phyloP scores from a whole-genome alignment of 331 rosid genomes.

The Malus hybrid region DNA sequence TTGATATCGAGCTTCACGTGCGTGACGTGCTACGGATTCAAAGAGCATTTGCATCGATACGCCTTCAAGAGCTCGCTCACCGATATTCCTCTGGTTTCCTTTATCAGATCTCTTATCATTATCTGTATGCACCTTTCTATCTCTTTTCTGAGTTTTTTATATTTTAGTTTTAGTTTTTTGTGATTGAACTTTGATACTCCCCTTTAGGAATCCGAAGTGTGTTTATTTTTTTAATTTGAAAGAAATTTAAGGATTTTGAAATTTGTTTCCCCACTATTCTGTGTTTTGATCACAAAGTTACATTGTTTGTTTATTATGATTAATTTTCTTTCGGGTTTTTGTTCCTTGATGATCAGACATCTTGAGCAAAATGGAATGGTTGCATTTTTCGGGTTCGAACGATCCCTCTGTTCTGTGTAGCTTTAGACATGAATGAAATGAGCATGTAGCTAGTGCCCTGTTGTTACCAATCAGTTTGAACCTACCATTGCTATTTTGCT shows the following conservation, averaged over 20 bases:
- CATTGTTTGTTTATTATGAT: neutral
- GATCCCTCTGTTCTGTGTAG: no score
- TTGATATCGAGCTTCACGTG: constrained; percentile 89
- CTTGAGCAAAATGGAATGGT: neutral
- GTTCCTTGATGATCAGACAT: neutral
- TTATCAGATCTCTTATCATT: constrained; percentile 82
- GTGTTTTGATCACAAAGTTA: neutral
- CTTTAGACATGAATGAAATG: no score
- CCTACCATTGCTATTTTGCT: no score
- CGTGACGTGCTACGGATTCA: constrained; percentile 61
- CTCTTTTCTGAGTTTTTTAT: neutral
- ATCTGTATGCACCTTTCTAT: constrained; percentile 40
- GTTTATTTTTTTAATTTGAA: no score
- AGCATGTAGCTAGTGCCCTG: no score
- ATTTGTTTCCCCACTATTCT: no score
- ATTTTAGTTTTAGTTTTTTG: neutral
- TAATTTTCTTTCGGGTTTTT: neutral
- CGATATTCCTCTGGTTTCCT: constrained; percentile 89
- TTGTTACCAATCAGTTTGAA: no score
- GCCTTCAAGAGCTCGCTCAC: constrained; percentile 87
- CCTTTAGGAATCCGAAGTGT: neutral
- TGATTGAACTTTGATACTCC: neutral
- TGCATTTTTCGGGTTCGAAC: no score
- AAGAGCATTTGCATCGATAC: constrained; percentile 68
- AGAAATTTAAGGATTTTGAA: no score